A percentile compares a stretch with the other conserved stretches of the same genome.
These are phyloP conservation scores for Crotalaria pallida DNA, from an alignment of 306 rosid species.

Conservation along the genomic window DNA sequence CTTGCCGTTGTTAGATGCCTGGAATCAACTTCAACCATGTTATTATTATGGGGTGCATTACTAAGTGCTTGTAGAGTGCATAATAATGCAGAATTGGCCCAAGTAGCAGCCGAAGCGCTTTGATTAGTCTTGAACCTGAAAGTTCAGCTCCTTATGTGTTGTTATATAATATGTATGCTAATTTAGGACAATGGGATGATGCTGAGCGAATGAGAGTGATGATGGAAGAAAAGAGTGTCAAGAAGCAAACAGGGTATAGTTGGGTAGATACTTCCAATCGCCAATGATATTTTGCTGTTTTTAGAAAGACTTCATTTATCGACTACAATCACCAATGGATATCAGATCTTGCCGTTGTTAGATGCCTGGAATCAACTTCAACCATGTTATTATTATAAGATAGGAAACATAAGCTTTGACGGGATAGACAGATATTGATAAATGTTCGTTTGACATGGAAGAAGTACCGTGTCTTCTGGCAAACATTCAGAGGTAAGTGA, in stretches of 20 bases:
- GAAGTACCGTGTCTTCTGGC: conserved; percentile 10
- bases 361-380: conserved; percentile 6
- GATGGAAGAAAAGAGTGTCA: conserved; percentile 37
- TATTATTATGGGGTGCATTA: conserved; percentile 53
- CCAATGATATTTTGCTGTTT: not conserved
- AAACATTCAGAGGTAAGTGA: conserved; percentile 20
- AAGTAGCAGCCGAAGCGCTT: conserved; percentile 39
- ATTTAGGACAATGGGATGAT: conserved; percentile 44
- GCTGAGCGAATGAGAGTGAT: conserved; percentile 38
- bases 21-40: conserved; percentile 8
- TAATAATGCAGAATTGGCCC: conserved; percentile 37
- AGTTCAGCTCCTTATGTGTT: conserved; percentile 51
- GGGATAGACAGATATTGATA: not conserved
- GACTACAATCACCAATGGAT: not conserved
- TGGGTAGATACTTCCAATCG: conserved; percentile 37
- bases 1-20: not conserved
- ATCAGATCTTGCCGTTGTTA: conserved; percentile 7
- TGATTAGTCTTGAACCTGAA: conserved; percentile 43
- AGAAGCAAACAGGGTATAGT: conserved; percentile 43
- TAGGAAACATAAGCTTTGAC: not conserved
- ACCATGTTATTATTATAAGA: not conserved
- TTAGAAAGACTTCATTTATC: not conserved
- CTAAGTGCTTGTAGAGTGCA: conserved; percentile 47
- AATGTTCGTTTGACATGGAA: conserved; percentile 3
- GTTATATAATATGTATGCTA: conserved; percentile 44